Base-by-base conservation (phyloP, 345 rosid genomes). In the Rhodomyrtus tomentosa region DNA sequence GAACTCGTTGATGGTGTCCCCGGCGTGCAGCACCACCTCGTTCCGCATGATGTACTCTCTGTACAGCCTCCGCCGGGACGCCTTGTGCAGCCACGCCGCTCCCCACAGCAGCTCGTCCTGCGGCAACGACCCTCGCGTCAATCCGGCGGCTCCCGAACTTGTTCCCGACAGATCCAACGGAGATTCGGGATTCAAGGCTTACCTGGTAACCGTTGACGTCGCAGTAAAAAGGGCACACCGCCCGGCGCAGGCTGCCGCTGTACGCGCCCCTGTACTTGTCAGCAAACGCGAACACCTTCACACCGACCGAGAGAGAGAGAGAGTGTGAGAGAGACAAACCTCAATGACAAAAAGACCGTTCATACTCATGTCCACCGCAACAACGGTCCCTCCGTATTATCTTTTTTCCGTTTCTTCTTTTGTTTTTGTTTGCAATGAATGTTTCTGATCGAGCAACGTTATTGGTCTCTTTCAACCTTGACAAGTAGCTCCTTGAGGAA, bases 21-120 rank as follows among this genome's bases (percentile, higher is more conserved):
- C 95, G 36, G 99, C 98, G 84, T 92, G 95, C 87, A 95, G 89
- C 32, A 92, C 86, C 45, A 94, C 92, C 88, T 96, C 99, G 90
- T 97, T 97, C 88, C 91, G 90, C 82, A 94, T 90, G 59, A 97
- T 95, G 87, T 94, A 97, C 85, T 92, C 93, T 89, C 98, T 90
- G 86, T 95, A 95, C 48, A 85, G 84, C 85, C 93, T 90, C 87
- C 88, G 89, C 88, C 93, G 89, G 12, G 99, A 95, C 49, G 99
- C 99, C 88, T 91, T 97, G 88, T 95, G 98, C 81, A 97, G 79
- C 99, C 99, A 97, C 56, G 98, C 96, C 16, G 99, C 98, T 27
- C 91, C 98, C 99, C 99, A 97, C 15, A 97, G 92, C 89, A 97
- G 89, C 92, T 97, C 99, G 80, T 97, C 99, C 99, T 96, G 72